phyloP scores from a whole-genome alignment of 345 rosid species.

The Capsella bursapastoris region DNA sequence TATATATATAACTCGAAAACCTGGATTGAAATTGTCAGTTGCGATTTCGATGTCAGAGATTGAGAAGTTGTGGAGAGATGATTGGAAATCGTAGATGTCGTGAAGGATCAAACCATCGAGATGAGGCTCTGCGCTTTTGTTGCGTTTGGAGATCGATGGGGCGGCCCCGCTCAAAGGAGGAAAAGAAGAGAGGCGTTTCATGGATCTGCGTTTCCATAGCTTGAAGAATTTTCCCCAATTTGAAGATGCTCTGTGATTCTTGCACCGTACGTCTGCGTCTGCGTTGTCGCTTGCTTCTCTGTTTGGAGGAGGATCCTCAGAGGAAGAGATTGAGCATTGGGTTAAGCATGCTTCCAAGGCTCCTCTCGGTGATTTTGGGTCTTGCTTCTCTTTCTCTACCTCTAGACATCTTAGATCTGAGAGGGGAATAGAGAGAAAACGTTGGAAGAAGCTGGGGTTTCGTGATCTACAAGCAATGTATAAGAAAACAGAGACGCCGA shows the following conservation, averaged over 20 bases:
- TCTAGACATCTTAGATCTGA: slow-evolving; percentile 59
- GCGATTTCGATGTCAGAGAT: slow-evolving; percentile 66
- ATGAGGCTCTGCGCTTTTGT: slow-evolving; percentile 48
- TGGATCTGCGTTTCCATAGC: slow-evolving; percentile 64
- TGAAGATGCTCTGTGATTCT: slow-evolving; percentile 48
- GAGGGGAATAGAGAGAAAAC: slow-evolving; percentile 8
- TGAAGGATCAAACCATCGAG: slow-evolving; percentile 52
- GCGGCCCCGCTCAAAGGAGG: slow-evolving; percentile 49
- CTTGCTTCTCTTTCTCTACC: slow-evolving; percentile 51
- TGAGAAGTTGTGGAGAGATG: slow-evolving; percentile 64
- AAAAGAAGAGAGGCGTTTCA: slow-evolving; percentile 56
- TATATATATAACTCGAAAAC: slow-evolving; percentile 33
- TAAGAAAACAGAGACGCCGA: not conserved
- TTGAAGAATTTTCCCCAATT: slow-evolving; percentile 76
- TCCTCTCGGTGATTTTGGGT: slow-evolving; percentile 66
- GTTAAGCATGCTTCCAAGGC: slow-evolving; percentile 64
- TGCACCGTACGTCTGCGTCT: slow-evolving; percentile 22
- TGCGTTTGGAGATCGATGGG: slow-evolving; percentile 47
- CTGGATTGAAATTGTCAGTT: slow-evolving; percentile 67
- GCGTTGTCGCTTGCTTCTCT: slow-evolving; percentile 27
- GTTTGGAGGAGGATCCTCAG: slow-evolving; percentile 27
- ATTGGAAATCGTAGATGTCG: slow-evolving; percentile 62
- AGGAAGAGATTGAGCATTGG: slow-evolving; percentile 26
- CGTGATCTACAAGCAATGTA: slow-evolving; percentile 31
- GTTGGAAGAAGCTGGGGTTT: slow-evolving; percentile 22